Evolutionary conservation across 441 rosid species (phyloP).

Genomic region (Mallotus japonicus): DNA sequence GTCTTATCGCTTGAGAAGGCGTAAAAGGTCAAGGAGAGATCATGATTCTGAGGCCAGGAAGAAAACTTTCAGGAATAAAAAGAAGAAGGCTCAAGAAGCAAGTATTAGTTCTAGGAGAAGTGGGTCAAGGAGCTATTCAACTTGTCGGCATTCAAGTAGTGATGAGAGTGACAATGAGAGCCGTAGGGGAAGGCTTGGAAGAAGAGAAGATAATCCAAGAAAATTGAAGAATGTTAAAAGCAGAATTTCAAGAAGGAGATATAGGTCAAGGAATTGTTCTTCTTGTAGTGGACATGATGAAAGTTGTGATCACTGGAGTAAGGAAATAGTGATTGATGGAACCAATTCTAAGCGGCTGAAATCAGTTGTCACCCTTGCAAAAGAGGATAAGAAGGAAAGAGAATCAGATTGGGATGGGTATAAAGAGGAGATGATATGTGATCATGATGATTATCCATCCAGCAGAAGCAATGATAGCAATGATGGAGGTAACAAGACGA

Average conservation of each 20-base stretch:
- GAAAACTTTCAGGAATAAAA: slow-evolving; percentile 15
- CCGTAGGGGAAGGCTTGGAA: slow-evolving; percentile 31
- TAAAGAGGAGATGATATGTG: slow-evolving; percentile 49
- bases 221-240: slow-evolving; percentile 27
- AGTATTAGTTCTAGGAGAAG: slow-evolving; percentile 42
- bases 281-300: slow-evolving; percentile 29
- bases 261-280: slow-evolving; percentile 42
- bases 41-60: slow-evolving; percentile 27
- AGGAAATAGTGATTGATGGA: slow-evolving; percentile 37
- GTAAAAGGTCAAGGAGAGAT: slow-evolving; percentile 40
- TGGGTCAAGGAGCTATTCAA: slow-evolving; percentile 41
- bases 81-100: slow-evolving; percentile 37
- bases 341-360: slow-evolving; percentile 45
- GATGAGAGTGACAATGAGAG: slow-evolving; percentile 46
- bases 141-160: slow-evolving; percentile 29
- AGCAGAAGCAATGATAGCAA: slow-evolving; percentile 49
- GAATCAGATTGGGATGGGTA: slow-evolving; percentile 35
- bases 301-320: slow-evolving; percentile 31
- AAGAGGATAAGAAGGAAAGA: slow-evolving; percentile 32
- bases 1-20: slow-evolving; percentile 31
- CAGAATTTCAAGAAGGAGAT: slow-evolving; percentile 27
- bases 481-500: slow-evolving; percentile 36
- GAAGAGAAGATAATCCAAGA: slow-evolving; percentile 27
- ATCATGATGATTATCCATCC: slow-evolving; percentile 55
- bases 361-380: slow-evolving; percentile 51